Evolutionary conservation across 768 basidiomycete species (phyloP).

Genomic region (Lactarius psammicola): DNA sequence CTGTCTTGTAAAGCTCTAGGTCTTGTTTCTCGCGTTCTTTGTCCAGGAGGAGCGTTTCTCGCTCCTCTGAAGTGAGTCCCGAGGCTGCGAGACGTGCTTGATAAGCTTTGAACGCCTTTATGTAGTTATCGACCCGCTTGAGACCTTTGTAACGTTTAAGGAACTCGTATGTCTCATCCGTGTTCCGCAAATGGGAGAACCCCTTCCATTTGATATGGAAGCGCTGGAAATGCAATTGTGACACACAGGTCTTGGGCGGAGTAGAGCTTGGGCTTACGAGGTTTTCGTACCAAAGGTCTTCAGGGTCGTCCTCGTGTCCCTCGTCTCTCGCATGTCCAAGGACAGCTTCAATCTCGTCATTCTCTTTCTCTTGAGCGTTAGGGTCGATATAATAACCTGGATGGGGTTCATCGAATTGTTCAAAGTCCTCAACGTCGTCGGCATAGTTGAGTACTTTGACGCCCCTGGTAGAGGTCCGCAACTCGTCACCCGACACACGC

Average conservation of each 20-base stretch:
- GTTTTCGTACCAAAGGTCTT: slow-evolving; percentile 86
- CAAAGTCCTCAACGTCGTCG: slow-evolving; percentile 64
- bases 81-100: slow-evolving; percentile 62
- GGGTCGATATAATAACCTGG: slow-evolving; percentile 56
- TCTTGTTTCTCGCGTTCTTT: slow-evolving; percentile 91
- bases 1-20: slow-evolving; percentile 83
- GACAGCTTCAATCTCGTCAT: slow-evolving; percentile 92
- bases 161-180: slow-evolving; percentile 97
- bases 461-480: slow-evolving; percentile 74
- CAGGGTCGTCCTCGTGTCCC: slow-evolving; percentile 66
- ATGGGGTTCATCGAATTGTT: slow-evolving; percentile 72
- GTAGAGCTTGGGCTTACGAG: slow-evolving; percentile 48
- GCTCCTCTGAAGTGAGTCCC: slow-evolving; percentile 78
- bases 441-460: slow-evolving; percentile 81
- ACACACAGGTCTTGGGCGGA: slow-evolving; percentile 22
- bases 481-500: slow-evolving; percentile 57
- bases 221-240: slow-evolving; percentile 52
- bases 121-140: slow-evolving; percentile 98
- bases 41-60: slow-evolving; percentile 85
- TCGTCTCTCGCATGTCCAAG: slow-evolving; percentile 86
- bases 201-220: slow-evolving; percentile 99
- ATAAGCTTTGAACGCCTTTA: slow-evolving; percentile 83
- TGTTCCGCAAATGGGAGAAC: slow-evolving; percentile 97
- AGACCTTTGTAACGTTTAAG: slow-evolving; percentile 92
- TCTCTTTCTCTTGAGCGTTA: slow-evolving; percentile 49